phyloP scores from a whole-genome alignment of 495 filamentous ascomycete genomes.

The Penicillium daleae region DNA sequence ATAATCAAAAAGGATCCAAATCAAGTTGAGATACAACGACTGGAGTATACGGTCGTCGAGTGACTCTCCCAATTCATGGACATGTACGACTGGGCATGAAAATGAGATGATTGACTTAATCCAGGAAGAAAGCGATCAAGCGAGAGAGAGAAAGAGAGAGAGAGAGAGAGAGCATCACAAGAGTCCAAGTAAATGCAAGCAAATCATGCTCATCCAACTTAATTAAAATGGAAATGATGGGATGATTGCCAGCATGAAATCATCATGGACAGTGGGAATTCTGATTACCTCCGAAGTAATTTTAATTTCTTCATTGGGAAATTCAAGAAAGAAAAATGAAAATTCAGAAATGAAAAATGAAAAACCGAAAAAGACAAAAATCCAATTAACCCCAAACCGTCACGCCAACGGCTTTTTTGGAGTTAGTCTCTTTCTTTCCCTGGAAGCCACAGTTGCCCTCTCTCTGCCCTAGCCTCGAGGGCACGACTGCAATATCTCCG shows the following conservation, averaged over 20 bases:
- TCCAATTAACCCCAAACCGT: no score
- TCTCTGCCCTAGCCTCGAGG: slow-evolving; percentile 5
- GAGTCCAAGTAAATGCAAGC: neutral
- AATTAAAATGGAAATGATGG: neutral
- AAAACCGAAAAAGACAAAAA: slow-evolving; percentile 11
- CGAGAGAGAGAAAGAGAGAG: neutral
- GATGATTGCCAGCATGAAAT: neutral
- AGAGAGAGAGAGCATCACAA: neutral
- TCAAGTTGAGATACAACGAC: no score
- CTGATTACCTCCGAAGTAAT: neutral
- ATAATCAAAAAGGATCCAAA: no score
- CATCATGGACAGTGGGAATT: neutral
- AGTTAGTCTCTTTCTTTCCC: neutral
- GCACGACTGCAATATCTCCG: slow-evolving; percentile 14
- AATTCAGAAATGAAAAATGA: slow-evolving; percentile 6
- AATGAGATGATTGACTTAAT: no score
- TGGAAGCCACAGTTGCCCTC: neutral
- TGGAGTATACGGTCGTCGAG: no score
- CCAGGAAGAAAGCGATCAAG: no score
- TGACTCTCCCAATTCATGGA: no score
- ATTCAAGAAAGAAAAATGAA: slow-evolving; percentile 6
- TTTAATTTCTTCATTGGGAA: slow-evolving; percentile 1
- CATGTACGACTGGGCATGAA: no score
- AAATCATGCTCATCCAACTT: neutral
- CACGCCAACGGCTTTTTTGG: no score